Conservation (phyloP, 2,329 filamentous ascomycete species). For the Colletotrichum gigasporum region DNA sequence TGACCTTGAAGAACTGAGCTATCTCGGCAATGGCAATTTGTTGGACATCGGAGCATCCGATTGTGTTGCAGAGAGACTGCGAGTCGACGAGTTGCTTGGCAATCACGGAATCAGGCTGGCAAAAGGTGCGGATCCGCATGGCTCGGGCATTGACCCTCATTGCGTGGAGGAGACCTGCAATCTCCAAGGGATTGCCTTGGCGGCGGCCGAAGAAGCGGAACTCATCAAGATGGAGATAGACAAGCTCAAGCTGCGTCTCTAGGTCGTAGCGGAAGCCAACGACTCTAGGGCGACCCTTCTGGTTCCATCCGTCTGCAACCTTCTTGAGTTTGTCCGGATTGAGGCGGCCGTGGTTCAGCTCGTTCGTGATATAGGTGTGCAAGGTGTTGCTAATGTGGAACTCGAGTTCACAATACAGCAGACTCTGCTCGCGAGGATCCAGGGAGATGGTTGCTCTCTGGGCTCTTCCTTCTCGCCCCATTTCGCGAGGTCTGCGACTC, state of each 20-base stretch:
- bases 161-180: slow-evolving; percentile 58
- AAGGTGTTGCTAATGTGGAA: slow-evolving; percentile 61
- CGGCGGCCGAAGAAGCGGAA: slow-evolving; percentile 65
- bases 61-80: slow-evolving; percentile 59
- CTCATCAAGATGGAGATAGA: slow-evolving; percentile 57
- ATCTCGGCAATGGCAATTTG: slow-evolving; percentile 60
- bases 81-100: slow-evolving; percentile 66
- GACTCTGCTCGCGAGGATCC: slow-evolving; percentile 64
- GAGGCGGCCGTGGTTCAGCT: slow-evolving; percentile 65
- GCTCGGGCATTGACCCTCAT: slow-evolving; percentile 63
- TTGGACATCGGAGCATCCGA: slow-evolving; percentile 54
- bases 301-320: slow-evolving; percentile 60
- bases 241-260: slow-evolving; percentile 67
- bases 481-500: slow-evolving; percentile 42
- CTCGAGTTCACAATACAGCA: slow-evolving; percentile 68
- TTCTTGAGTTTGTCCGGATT: slow-evolving; percentile 60
- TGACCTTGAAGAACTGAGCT: slow-evolving; percentile 63
- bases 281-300: slow-evolving; percentile 63
- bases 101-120: slow-evolving; percentile 66
- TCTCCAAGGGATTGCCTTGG: slow-evolving; percentile 52
- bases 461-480: slow-evolving; percentile 36
- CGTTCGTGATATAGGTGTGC: slow-evolving; percentile 60
- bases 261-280: slow-evolving; percentile 67
- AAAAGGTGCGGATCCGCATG: slow-evolving; percentile 64
- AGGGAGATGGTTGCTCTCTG: slow-evolving; percentile 58